Evolutionary conservation across 768 basidiomycete species (phyloP).

Genomic region (Suillus occidentalis): DNA sequence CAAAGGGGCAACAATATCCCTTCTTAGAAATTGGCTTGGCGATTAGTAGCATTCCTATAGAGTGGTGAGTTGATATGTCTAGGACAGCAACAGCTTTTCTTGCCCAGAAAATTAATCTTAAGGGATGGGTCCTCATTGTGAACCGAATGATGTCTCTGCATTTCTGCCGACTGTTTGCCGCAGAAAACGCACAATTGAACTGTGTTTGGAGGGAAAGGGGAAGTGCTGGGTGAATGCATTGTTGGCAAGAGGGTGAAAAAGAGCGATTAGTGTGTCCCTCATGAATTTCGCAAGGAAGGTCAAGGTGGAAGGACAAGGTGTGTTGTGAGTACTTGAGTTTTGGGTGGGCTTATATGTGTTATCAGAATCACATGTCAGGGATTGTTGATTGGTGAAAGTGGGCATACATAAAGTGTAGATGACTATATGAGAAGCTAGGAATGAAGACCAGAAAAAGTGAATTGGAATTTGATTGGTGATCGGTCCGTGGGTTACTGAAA

Average conservation of each 20-base stretch:
- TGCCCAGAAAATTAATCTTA: neutral
- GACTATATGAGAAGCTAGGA: neutral
- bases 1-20: neutral
- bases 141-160: neutral
- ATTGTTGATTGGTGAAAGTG: neutral
- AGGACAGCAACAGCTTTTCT: neutral
- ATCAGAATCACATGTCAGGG: neutral
- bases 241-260: neutral
- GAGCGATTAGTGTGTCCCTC: neutral
- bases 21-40: neutral
- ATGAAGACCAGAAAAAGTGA: neutral
- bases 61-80: neutral
- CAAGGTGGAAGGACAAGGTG: neutral
- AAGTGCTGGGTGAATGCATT: neutral
- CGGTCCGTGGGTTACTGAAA: neutral
- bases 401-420: neutral
- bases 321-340: neutral
- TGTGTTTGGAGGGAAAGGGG: neutral
- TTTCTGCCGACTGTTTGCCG: neutral
- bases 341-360: neutral
- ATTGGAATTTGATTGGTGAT: neutral
- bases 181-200: neutral
- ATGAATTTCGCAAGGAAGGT: neutral
- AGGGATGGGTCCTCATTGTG: neutral
- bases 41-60: neutral